Percentiles rank a stretch among this genome's conserved stretches.
Evolutionary conservation across 139 green algal species (phyloP).

Genomic region (Micractinium conductrix): DNA sequence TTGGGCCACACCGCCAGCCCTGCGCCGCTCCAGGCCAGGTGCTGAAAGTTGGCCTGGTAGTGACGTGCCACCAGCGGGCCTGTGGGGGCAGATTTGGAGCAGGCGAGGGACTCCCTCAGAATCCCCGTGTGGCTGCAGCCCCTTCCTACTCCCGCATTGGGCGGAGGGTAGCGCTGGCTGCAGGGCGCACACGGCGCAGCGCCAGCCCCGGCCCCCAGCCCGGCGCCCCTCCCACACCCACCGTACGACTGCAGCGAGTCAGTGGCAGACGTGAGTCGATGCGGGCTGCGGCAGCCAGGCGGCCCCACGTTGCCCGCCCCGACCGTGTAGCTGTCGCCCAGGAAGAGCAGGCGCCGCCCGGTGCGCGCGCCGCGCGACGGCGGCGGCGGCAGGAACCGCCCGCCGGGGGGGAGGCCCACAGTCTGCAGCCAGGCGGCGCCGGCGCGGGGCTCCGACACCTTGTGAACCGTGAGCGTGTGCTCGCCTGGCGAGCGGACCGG

Average conservation of each 20-base stretch:
- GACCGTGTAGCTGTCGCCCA: slow-evolving; percentile 6
- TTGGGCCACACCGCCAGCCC: neutral
- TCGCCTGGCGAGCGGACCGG: neutral
- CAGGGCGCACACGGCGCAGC: no score
- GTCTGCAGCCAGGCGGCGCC: slow-evolving; percentile 4
- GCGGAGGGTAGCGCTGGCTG: no score
- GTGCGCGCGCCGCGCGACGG: neutral
- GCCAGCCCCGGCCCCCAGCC: no score
- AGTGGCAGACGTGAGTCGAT: neutral
- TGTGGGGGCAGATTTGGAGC: no score
- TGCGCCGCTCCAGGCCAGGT: neutral
- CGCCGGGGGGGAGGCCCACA: neutral
- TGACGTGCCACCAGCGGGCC: neutral
- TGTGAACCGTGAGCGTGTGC: slow-evolving; percentile 6
- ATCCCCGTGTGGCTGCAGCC: no score
- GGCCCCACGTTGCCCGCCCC: neutral
- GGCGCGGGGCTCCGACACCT: neutral
- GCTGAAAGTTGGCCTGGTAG: neutral
- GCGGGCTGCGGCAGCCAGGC: neutral
- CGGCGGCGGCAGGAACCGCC: slow-evolving; percentile 13
- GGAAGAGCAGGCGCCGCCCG: slow-evolving; percentile 6
- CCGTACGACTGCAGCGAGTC: neutral
- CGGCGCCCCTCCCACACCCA: no score
- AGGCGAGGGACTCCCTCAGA: no score
- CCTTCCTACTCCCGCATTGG: no score